Percentiles rank a stretch among this genome's conserved stretches.
Conservation (phyloP, 192 early-diverging fungal genomes). For the Chytriomyces confervae region DNA sequence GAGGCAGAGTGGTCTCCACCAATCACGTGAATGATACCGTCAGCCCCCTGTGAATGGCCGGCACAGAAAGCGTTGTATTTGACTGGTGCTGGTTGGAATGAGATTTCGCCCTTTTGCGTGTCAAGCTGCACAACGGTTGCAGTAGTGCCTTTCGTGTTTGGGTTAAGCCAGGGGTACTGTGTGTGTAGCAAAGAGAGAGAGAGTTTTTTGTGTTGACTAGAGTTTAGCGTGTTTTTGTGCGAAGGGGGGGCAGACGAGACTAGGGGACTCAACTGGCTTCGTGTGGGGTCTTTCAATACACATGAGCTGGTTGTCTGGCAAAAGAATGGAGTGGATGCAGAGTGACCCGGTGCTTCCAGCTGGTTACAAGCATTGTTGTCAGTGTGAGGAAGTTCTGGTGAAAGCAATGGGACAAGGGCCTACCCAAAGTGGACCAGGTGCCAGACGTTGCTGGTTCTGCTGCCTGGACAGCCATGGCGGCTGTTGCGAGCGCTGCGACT, state of each 20-base stretch:
- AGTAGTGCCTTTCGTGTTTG: neutral
- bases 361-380: conserved; percentile 11
- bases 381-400: neutral
- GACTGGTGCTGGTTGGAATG: neutral
- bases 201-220: neutral
- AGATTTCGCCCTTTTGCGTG: conserved; percentile 14
- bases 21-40: conserved; percentile 47
- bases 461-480: neutral
- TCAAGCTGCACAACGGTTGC: neutral
- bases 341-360: conserved; percentile 31
- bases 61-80: conserved; percentile 29
- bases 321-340: conserved; percentile 34
- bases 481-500: neutral
- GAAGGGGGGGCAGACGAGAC: neutral
- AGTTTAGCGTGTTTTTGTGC: neutral
- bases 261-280: conserved; percentile 21
- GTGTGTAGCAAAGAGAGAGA: neutral
- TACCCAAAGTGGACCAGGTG: conserved; percentile 12
- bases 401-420: neutral
- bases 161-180: neutral
- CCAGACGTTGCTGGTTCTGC: neutral
- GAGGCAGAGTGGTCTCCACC: conserved; percentile 41
- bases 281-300: conserved; percentile 41
- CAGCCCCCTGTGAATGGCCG: conserved; percentile 43
- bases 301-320: conserved; percentile 31